Evolutionary conservation across 1,139 yeast species (phyloP), one percentile per base, ranked within the genome.

Genomic region (Geotrichum macrosporum): DNA sequence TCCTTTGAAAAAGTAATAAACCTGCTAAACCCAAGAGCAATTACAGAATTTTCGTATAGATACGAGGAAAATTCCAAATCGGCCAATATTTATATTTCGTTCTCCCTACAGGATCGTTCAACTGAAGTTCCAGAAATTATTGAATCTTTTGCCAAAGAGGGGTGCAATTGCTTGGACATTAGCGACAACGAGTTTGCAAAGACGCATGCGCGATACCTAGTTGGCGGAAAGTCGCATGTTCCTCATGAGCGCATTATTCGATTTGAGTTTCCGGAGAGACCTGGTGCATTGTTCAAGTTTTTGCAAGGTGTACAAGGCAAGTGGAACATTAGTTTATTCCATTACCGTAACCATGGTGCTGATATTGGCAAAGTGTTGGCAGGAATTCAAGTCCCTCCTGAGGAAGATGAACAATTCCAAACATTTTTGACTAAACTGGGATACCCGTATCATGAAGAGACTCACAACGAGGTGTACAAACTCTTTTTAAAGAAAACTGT

Each of bases 181-280:
- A 84, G 96, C 15, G 85, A 84, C 51, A 88, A 92, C 62, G 96
- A 89, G 65, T 75, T 92, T 70, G 98, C 98, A 36, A 92, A 92
- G 67, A 78, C 92, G 19, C 99, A 92, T 61, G 97, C 96, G 35
- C 78, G 99, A 65, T 94, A 94, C 64, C 73, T 92, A 54, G 95
- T 92, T 22, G 98, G 98, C 50, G 98, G 98, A 49, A 80, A 84
- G 50, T 75, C 82, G 0, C 63, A 71, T 20, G 78, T 82, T 12
- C 72, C 76, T 26, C 74, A 84, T 54, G 99, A 92, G 66, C 79
- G 83, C 58, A 68, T 92, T 39, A 78, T 81, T 57, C 77, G 84
- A 47, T 92, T 92, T 60, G 96, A 88, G 66, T 94, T 92, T 72
- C 99, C 99, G 10, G 99, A 92, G 64, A 81, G 94, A 59, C 97